phyloP scores from a whole-genome alignment of 2,329 filamentous ascomycete species.

The Periconia sp. region DNA sequence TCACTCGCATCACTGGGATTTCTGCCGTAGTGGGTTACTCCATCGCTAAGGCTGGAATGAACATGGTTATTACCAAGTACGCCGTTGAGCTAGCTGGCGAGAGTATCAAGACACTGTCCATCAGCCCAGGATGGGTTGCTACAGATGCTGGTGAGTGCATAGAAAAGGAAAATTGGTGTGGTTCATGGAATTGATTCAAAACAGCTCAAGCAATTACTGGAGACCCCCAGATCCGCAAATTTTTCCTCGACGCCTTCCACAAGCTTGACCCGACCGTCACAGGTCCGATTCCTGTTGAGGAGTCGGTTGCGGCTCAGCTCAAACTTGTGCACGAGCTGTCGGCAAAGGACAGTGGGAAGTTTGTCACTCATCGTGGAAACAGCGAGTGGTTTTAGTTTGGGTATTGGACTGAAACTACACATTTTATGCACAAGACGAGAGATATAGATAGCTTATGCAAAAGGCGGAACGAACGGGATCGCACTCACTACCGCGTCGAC shows the following conservation, averaged over 20 bases:
- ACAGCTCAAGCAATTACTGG: not conserved
- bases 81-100: constrained; percentile 33
- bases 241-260: constrained; percentile 9
- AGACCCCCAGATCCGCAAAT: constrained; percentile 12
- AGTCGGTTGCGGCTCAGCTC: constrained; percentile 11
- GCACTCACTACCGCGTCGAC: constrained; percentile 13
- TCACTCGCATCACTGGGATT: constrained; percentile 44
- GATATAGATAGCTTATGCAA: constrained; percentile 7
- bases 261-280: constrained; percentile 13
- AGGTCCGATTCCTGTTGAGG: constrained; percentile 9
- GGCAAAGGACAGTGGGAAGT: constrained; percentile 14
- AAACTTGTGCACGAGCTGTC: constrained; percentile 9
- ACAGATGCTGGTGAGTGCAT: constrained; percentile 21
- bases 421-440: too few relatives aligned
- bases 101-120: constrained; percentile 36
- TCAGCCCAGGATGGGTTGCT: constrained; percentile 39
- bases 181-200: not conserved
- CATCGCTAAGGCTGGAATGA: constrained; percentile 54
- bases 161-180: constrained; percentile 2
- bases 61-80: constrained; percentile 56
- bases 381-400: constrained; percentile 7
- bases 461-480: constrained; percentile 13
- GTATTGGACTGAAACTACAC: not conserved
- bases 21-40: constrained; percentile 45
- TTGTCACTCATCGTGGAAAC: constrained; percentile 12